Evolutionary conservation across 139 green algal species (phyloP).

Genomic region (Coelastrella sp.): DNA sequence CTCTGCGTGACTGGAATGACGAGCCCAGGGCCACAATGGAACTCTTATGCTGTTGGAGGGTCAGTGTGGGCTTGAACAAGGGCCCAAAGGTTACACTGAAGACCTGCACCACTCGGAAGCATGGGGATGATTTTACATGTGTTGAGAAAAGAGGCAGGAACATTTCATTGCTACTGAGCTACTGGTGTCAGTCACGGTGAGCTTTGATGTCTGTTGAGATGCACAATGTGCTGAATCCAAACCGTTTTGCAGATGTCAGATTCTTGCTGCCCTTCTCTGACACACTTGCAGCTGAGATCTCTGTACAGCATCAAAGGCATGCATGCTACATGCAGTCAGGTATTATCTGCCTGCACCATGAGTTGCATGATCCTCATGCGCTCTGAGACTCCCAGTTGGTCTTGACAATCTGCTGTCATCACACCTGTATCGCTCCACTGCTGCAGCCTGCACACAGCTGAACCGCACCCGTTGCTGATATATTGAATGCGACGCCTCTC

Average conservation of each 20-base stretch:
- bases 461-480: slow-evolving; percentile 30
- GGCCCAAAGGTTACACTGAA: slow-evolving; percentile 30
- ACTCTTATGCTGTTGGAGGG: slow-evolving; percentile 37
- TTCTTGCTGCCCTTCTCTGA: too few species aligned
- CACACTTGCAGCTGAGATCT: too few species aligned
- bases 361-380: neutral
- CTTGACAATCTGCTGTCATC: neutral
- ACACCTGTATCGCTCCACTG: slow-evolving; percentile 30
- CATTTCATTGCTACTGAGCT: neutral
- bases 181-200: too few species aligned
- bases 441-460: slow-evolving; percentile 53
- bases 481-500: slow-evolving; percentile 38
- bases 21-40: slow-evolving; percentile 49
- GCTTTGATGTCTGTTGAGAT: too few species aligned
- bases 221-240: too few species aligned
- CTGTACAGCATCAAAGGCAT: too few species aligned
- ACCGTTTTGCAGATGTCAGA: too few species aligned
- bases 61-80: neutral
- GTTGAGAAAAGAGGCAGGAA: neutral
- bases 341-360: too few species aligned
- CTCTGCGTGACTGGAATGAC: slow-evolving; percentile 53
- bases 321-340: too few species aligned
- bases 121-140: neutral
- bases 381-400: neutral
- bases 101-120: neutral